Evolutionary conservation across 768 basidiomycete species (phyloP).

Genomic region (Sarcomyxa edulis): DNA sequence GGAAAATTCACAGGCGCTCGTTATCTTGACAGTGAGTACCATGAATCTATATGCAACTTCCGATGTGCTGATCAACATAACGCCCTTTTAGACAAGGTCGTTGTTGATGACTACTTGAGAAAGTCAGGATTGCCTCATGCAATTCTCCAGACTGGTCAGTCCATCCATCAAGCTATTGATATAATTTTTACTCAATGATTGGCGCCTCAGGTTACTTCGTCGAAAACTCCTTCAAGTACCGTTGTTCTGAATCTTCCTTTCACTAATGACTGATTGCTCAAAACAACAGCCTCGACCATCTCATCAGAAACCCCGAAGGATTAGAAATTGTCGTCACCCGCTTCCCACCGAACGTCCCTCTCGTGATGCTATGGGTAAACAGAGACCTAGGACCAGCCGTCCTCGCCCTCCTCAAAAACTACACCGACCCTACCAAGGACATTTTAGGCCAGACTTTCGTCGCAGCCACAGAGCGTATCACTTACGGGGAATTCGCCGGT

Average conservation of each 20-base stretch:
- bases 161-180: no score
- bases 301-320: constrained; percentile 8
- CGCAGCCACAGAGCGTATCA: constrained; percentile 10
- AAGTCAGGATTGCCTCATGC: constrained; percentile 10
- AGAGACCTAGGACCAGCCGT: constrained; percentile 9
- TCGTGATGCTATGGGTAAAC: constrained; percentile 11
- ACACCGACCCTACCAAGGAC: constrained; percentile 3
- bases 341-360: no score
- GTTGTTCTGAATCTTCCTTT: no score
- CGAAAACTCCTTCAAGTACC: constrained; percentile 13
- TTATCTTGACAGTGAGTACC: constrained; percentile 19
- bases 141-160: constrained; percentile 3
- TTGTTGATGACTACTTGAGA: constrained; percentile 9
- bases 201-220: constrained; percentile 8
- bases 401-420: constrained; percentile 12
- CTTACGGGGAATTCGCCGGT: constrained; percentile 10
- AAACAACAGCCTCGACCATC: no score
- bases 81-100: constrained; percentile 10
- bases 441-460: constrained; percentile 9
- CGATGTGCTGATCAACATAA: background rate
- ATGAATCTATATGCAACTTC: background rate
- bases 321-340: no score
- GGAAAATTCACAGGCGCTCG: constrained; percentile 10
- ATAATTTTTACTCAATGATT: background rate
- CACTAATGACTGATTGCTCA: no score